phyloP scores from a whole-genome alignment of 352 stramenopile genomes.

The Globisporangium paddicum region DNA sequence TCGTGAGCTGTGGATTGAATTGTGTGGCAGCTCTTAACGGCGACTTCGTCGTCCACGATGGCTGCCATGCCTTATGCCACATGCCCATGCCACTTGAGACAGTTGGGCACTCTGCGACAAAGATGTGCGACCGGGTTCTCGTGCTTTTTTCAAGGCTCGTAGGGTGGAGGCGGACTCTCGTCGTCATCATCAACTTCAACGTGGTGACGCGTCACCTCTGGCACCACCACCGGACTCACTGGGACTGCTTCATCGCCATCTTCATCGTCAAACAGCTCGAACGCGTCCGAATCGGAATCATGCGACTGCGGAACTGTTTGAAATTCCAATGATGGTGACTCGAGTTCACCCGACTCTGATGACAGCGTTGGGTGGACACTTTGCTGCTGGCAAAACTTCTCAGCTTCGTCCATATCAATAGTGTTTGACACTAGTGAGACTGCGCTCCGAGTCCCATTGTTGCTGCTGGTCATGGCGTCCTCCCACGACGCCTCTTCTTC shows the following conservation, averaged over 20 bases:
- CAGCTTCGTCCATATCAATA: background rate
- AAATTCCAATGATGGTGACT: background rate
- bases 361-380: background rate
- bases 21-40: background rate
- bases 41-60: background rate
- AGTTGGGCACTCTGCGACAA: conserved; percentile 3
- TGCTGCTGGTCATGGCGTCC: background rate
- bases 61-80: no score
- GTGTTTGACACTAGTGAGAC: background rate
- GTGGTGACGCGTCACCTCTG: background rate
- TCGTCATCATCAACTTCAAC: conserved; percentile 1
- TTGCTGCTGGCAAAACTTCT: background rate
- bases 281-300: background rate
- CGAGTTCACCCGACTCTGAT: background rate
- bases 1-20: background rate
- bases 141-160: background rate
- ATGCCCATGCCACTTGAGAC: background rate
- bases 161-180: background rate
- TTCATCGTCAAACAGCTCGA: conserved; percentile 8
- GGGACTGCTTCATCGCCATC: background rate
- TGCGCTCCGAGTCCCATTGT: background rate
- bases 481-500: background rate
- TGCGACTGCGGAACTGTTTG: background rate
- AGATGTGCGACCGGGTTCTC: background rate
- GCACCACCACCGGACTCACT: background rate